Conservation (phyloP, 371 early-diverging fungal genomes). For the Sporodiniella umbellata region DNA sequence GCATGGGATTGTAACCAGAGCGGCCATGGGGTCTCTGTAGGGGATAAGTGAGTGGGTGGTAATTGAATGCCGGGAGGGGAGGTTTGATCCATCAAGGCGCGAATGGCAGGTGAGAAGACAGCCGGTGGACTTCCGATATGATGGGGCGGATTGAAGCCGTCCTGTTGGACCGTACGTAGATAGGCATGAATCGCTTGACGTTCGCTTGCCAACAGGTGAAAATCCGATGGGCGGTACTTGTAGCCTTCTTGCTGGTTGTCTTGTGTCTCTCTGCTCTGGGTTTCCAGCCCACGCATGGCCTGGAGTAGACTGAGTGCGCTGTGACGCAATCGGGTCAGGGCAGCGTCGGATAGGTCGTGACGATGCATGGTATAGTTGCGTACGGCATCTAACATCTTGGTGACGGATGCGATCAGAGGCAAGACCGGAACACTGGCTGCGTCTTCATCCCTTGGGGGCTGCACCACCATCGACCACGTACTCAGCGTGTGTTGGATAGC, state of each 20-base stretch:
- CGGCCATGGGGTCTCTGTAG: no score
- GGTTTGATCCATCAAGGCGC: constrained; percentile 30
- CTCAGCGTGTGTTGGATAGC: constrained; percentile 37
- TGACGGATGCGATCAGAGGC: constrained; percentile 35
- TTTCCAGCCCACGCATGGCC: constrained; percentile 36
- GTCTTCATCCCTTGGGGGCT: constrained; percentile 19
- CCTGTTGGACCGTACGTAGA: constrained; percentile 26
- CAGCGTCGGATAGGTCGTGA: constrained; percentile 32
- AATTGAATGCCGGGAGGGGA: constrained; percentile 16
- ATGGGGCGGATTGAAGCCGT: constrained; percentile 46
- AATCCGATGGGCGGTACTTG: constrained; percentile 32
- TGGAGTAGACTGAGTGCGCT: constrained; percentile 31
- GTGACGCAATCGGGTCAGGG: constrained; percentile 28
- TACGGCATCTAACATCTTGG: constrained; percentile 38
- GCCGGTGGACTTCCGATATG: constrained; percentile 41
- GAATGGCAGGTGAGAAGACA: constrained; percentile 33
- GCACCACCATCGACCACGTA: constrained; percentile 37
- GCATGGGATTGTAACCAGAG: constrained; percentile 37
- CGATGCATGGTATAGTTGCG: constrained; percentile 42
- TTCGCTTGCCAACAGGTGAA: constrained; percentile 29
- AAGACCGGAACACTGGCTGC: constrained; percentile 29
- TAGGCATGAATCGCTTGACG: constrained; percentile 30
- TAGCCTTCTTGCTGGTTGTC: constrained; percentile 25
- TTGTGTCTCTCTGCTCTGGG: constrained; percentile 26
- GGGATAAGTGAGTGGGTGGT: no score